Base-by-base conservation (phyloP, 2,329 filamentous ascomycete genomes). In the Aureobasidium sp. region DNA sequence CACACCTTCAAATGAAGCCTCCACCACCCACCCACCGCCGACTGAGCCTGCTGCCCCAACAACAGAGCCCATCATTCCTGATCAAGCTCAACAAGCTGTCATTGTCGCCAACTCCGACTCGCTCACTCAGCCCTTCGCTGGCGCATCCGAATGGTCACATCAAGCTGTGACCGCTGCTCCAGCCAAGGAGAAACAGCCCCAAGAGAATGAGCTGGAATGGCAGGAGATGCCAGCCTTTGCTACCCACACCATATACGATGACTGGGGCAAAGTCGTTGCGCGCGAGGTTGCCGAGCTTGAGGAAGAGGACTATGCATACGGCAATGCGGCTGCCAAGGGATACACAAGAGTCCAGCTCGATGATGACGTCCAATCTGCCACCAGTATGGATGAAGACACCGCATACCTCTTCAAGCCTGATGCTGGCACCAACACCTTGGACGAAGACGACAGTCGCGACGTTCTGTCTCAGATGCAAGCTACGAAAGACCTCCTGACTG, bases 371-470 rank as follows among this genome's bases (percentile, higher is more conserved):
- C 85, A 96, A 72, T 97, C 92, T 31, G 89, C 89, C 53, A 99
- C 91, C 3, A 97, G 93, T 76, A 85, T 99, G 85, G 94, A 99
- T 71, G 94, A 99, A 62, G 93, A 97, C 70, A 99, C 94, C 0
- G 86, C 91, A 61, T 99, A 99, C 72, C 81, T 99, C 3, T 99
- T 99, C 79, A 93, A 90, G 67, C 58, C 54, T 11, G 86, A 91
- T 63, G 75, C 81, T 77, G 69, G 83, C 42, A 67, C 81, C 63
- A 87, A 86, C 2, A 81, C 82, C 11, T 72, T 77, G n/a, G 89
- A 92, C 27, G 92, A 96, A 27, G 90, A 94, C 60, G 86, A 89
- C 63, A 84, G 70, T 15, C 71, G 92, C 59, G 94, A 97, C 74
- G 85, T 92, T 5, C 76, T 96, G 44, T 87, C 88, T 53, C 94